phyloP scores from a whole-genome alignment of 768 basidiomycete species.

The Tylopilus balloui region DNA sequence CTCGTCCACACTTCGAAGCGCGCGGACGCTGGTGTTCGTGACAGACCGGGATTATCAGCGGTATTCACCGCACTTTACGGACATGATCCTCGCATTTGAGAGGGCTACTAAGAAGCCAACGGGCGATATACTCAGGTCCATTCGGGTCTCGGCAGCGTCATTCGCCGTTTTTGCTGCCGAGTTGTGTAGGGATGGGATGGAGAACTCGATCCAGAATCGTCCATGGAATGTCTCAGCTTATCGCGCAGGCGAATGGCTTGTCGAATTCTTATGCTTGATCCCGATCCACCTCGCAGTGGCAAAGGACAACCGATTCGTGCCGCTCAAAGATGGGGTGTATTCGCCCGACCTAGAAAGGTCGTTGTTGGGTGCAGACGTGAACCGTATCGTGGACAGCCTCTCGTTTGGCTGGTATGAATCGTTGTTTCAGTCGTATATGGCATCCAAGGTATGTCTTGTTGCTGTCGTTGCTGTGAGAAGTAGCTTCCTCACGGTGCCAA shows the following conservation, averaged over 20 bases:
- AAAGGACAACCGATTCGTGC: conserved; percentile 54
- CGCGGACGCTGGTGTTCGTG: conserved; percentile 41
- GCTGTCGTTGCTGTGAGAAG: neutral
- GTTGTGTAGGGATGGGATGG: neutral
- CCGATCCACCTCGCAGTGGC: conserved; percentile 61
- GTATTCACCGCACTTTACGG: conserved; percentile 40
- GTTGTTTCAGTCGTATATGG: conserved; percentile 58
- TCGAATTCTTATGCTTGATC: conserved; percentile 56
- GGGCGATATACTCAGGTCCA: conserved; percentile 37
- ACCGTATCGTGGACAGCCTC: conserved; percentile 48
- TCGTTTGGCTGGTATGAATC: conserved; percentile 64
- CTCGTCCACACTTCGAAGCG: conserved; percentile 29
- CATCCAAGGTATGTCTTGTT: conserved; percentile 39
- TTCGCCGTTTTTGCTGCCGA: conserved; percentile 25
- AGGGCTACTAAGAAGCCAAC: conserved; percentile 48
- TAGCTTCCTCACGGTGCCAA: neutral
- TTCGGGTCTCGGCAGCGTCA: conserved; percentile 31
- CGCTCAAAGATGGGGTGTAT: conserved; percentile 52
- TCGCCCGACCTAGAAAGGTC: conserved; percentile 47
- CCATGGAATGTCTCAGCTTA: conserved; percentile 35
- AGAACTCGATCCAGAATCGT: neutral
- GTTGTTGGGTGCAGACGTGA: conserved; percentile 54
- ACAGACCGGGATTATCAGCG: conserved; percentile 33
- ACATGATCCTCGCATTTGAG: conserved; percentile 45
- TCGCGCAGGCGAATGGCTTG: conserved; percentile 55